Evolutionary conservation across 352 stramenopile genomes (phyloP).

Genomic region (Phytophthora ramorum): DNA sequence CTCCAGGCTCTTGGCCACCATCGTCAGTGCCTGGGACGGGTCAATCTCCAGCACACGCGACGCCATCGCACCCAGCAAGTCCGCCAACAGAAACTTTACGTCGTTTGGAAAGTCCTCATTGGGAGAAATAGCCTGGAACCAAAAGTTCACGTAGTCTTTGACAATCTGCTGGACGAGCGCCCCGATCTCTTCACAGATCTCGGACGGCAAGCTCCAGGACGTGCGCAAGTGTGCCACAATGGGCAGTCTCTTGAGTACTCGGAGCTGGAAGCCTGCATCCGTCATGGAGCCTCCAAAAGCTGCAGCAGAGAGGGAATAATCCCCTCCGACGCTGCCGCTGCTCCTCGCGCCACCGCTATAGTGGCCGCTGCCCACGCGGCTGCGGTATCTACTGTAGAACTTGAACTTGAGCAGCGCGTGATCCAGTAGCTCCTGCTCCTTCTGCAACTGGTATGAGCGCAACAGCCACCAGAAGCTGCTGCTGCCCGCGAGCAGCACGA

Average conservation of each 20-base stretch:
- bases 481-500: slow-evolving; percentile 52
- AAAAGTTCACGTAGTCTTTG: slow-evolving; percentile 70
- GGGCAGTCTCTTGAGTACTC: slow-evolving; percentile 64
- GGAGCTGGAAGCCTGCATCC: slow-evolving; percentile 61
- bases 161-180: slow-evolving; percentile 53
- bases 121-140: slow-evolving; percentile 69
- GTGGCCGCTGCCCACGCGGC: slow-evolving; percentile 24
- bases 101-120: slow-evolving; percentile 78
- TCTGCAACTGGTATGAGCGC: slow-evolving; percentile 65
- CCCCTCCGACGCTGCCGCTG: slow-evolving; percentile 6
- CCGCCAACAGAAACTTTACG: slow-evolving; percentile 68
- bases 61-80: slow-evolving; percentile 62
- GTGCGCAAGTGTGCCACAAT: slow-evolving; percentile 69
- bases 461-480: slow-evolving; percentile 69
- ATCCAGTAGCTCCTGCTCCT: slow-evolving; percentile 70
- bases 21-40: slow-evolving; percentile 66
- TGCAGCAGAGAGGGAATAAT: slow-evolving; percentile 6
- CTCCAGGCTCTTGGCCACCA: slow-evolving; percentile 68
- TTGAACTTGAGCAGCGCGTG: slow-evolving; percentile 53
- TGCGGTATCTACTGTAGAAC: slow-evolving; percentile 63
- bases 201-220: slow-evolving; percentile 54
- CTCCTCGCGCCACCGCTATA: slow-evolving; percentile 3
- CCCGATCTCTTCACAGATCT: slow-evolving; percentile 73
- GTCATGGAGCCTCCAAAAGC: slow-evolving; percentile 23
- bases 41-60: slow-evolving; percentile 75